Base-by-base conservation (phyloP, 2,329 filamentous ascomycete species). In the Pseudogymnoascus sp. region DNA sequence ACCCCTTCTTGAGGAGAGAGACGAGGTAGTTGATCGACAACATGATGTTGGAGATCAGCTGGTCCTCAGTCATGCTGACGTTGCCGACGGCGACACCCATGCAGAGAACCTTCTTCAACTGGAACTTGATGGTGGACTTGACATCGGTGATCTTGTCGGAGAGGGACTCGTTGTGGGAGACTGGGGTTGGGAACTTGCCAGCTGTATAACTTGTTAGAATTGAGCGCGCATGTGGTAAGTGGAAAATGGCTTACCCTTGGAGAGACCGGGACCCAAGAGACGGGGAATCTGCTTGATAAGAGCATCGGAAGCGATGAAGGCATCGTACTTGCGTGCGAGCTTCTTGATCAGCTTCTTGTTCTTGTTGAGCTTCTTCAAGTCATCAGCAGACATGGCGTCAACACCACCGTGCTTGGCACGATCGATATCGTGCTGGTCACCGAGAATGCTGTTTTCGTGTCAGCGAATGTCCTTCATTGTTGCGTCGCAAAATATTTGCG, bases 341-440 rank as follows among this genome's bases (percentile, higher is more conserved):
- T 99, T 99, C 91, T 99, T 99, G 88, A 99, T 97, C 75, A 97
- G 88, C 89, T 99, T 99, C 90, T 99, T 97, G 91, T 99, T 99
- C 91, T 99, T 99, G 89, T 99, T 99, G 72, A 99, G 91, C 89
- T 99, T 99, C 90, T 99, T 99, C 82, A 99, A 82, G 81, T 99
- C 94, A 75, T 99, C 94, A 70, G 90, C 81, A 75, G 90, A 96
- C 94, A 97, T 97, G 82, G 93, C 91, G 77, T 99, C 94, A 72
- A 97, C 86, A 78, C 91, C 93, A 75, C 91, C 90, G 85, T 99
- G 94, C 88, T 99, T 99, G 76, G 94, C 93, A 86, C 94, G 92
- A 79, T 99, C 94, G 76, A 99, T 95, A 86, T 99, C 94, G 85
- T 97, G 93, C 88, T 95, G 82, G 86, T 94, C 84, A 81, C 91